Evolutionary conservation across 2,329 filamentous ascomycete species (phyloP).

Genomic region (Pseudocercospora fijiensis): DNA sequence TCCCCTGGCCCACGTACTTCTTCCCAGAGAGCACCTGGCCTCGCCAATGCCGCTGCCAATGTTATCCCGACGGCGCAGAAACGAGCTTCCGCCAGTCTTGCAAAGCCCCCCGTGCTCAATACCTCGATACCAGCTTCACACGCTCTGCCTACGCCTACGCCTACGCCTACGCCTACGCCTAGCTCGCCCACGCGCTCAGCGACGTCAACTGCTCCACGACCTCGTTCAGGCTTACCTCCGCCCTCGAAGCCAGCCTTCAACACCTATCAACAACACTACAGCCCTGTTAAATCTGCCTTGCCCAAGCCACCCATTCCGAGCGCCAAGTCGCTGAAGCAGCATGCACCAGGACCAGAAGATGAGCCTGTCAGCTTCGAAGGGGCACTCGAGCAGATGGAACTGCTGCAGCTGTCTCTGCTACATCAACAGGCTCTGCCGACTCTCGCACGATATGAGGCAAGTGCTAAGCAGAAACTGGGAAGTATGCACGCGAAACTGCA

Average conservation of each 20-base stretch:
- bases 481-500: conserved; percentile 32
- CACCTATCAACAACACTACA: conserved; percentile 66
- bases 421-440: conserved; percentile 55
- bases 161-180: conserved; percentile 23
- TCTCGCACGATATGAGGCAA: conserved; percentile 55
- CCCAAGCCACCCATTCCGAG: conserved; percentile 60
- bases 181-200: conserved; percentile 21
- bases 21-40: conserved; percentile 2
- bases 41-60: neutral
- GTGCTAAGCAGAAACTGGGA: conserved; percentile 47
- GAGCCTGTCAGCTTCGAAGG: conserved; percentile 29
- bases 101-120: conserved; percentile 24
- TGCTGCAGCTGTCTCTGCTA: conserved; percentile 64
- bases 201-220: conserved; percentile 18
- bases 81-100: conserved; percentile 24
- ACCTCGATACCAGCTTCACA: conserved; percentile 16
- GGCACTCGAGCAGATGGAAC: conserved; percentile 55
- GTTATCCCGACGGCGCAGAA: conserved; percentile 25
- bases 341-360: conserved; percentile 40
- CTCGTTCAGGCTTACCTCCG: conserved; percentile 36
- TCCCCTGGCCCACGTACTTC: conserved; percentile 20
- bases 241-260: conserved; percentile 56
- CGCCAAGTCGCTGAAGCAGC: conserved; percentile 60
- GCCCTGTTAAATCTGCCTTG: conserved; percentile 59
- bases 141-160: conserved; percentile 21